Base-by-base conservation (phyloP, 305 asterid species). In the Fraxinus sp. region DNA sequence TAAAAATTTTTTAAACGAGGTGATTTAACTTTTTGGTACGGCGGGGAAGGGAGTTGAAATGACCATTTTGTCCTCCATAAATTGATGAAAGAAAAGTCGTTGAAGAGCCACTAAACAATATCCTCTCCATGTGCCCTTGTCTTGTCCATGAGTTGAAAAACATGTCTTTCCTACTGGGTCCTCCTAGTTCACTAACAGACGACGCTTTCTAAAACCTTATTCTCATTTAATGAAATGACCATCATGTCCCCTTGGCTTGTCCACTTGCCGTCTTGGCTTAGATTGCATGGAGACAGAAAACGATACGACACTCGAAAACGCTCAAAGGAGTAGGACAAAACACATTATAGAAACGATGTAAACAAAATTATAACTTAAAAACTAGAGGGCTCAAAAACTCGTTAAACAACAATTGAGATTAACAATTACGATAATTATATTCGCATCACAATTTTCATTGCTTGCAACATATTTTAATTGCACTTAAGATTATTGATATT, bases 41-140 rank as follows among this genome's bases (percentile, higher is more conserved):
- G 68, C 75, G 77, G 82, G 46, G 77, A 79, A 73, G 26, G 85
- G 82, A 6, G 46, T 5, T 28, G 78, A 83, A 85, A 83, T 85
- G 89, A 85, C 88, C 79, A 68, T 83, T 14, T 78, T 87, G 85
- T 82, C 90, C 87, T 84, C 83, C 1, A 22, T 59, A 22, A 59
- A 18, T 9, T 59, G 28, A 1, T 20, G 28, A 74, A 75, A 82
- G 39, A 22, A 24, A 55, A 37, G 9, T 18, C 41, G 32, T n/a
- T 59, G 41, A 26, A 52, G 22, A 39, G 75, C 62, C 79, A 79
- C 78, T 64, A 62, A 81, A 43, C 57, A 64, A 28, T 14, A 78
- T 78, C 74, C 71, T 88, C 87, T 77, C 86, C 93, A 89, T 90
- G 94, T 92, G 98, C 87, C 87, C 24, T 81, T 90, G 93, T 93